phyloP scores from a whole-genome alignment of 2,329 filamentous ascomycete genomes.

The Sclerotinia borealis region DNA sequence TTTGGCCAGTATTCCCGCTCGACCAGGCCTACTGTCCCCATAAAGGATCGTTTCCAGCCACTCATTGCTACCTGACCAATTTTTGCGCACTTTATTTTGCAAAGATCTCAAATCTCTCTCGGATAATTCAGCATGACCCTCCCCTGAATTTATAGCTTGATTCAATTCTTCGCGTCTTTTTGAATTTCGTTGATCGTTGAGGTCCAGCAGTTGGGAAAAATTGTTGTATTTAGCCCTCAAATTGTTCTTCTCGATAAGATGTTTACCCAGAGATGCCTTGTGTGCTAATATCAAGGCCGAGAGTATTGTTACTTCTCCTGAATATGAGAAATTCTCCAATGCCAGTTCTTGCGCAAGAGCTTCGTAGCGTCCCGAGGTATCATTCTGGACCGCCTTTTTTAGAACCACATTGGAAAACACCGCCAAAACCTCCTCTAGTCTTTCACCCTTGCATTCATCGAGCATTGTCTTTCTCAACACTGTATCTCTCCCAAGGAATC shows the following conservation, averaged over 20 bases:
- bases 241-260: constrained; percentile 54
- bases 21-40: constrained; percentile 52
- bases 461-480: constrained; percentile 90
- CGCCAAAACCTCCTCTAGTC: constrained; percentile 79
- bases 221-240: constrained; percentile 53
- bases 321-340: constrained; percentile 53
- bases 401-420: constrained; percentile 79
- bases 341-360: constrained; percentile 50
- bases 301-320: constrained; percentile 48
- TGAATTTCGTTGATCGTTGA: constrained; percentile 54
- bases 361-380: constrained; percentile 37
- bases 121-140: constrained; percentile 18
- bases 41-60: constrained; percentile 68
- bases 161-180: constrained; percentile 45
- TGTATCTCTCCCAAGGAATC: constrained; percentile 70
- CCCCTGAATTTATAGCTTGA: constrained; percentile 29
- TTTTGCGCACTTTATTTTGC: constrained; percentile 57
- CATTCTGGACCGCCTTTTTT: constrained; percentile 55
- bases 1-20: constrained; percentile 58
- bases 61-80: constrained; percentile 72
- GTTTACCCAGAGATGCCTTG: constrained; percentile 55
- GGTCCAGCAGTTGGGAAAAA: constrained; percentile 58
- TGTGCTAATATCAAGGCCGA: constrained; percentile 67
- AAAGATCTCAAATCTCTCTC: constrained; percentile 39
- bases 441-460: constrained; percentile 90